Evolutionary conservation across 345 rosid genomes (phyloP).

Genomic region (Orychophragmus violaceus): DNA sequence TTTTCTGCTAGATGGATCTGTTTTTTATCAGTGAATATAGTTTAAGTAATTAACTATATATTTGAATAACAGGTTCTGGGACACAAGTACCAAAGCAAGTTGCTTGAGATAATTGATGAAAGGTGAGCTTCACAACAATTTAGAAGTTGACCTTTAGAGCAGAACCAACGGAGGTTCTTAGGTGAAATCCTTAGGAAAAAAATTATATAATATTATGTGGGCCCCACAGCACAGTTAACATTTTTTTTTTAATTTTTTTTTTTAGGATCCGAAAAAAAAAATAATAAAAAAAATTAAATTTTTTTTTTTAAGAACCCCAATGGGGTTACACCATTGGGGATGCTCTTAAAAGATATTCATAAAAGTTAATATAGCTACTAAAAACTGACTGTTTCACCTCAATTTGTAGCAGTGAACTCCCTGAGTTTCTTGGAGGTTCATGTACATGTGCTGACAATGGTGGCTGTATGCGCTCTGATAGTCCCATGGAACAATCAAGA

Average conservation of each 20-base stretch:
- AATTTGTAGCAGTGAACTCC: constrained; percentile 58
- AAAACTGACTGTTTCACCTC: constrained; percentile 3
- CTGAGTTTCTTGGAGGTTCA: constrained; percentile 83
- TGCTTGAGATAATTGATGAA: constrained; percentile 87
- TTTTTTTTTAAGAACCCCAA: too few species aligned
- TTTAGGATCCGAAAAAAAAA: too few species aligned
- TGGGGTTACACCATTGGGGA: too few species aligned
- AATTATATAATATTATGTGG: too few species aligned
- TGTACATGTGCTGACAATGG: constrained; percentile 84
- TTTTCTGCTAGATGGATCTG: neutral
- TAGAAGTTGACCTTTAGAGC: too few species aligned
- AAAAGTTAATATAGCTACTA: neutral
- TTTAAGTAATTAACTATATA: neutral
- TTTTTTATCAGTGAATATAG: constrained; percentile 2
- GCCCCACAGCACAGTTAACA: too few species aligned
- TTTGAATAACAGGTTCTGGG: constrained; percentile 68
- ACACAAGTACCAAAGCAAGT: constrained; percentile 85
- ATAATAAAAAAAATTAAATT: too few species aligned
- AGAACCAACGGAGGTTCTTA: too few species aligned
- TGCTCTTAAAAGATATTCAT: too few species aligned
- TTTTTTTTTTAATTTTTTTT: too few species aligned
- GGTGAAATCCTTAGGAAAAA: too few species aligned
- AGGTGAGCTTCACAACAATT: constrained; percentile 31
- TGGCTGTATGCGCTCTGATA: constrained; percentile 86
- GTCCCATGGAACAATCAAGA: constrained; percentile 88